Conservation (phyloP, 179 eudicot species). For the Beta macrorhiza region DNA sequence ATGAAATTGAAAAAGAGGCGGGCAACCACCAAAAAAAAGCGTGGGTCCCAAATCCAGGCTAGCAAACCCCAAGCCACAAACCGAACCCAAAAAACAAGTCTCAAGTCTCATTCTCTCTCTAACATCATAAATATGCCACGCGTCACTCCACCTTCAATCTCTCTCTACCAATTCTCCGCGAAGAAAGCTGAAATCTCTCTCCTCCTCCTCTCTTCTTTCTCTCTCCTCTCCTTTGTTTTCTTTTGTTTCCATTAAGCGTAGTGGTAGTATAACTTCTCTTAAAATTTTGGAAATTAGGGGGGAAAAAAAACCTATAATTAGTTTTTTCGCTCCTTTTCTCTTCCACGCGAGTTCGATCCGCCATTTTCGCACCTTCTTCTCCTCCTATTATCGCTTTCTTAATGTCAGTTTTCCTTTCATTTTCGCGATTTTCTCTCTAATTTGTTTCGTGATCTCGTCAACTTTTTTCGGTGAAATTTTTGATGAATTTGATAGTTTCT, state of each 20-base stretch:
- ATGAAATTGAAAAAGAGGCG: too few species aligned
- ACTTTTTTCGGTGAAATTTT: background rate
- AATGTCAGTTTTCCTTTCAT: conserved; percentile 8
- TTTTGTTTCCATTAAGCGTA: background rate
- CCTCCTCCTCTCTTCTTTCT: conserved; percentile 5
- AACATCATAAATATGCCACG: conserved; percentile 23
- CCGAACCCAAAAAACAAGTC: conserved; percentile 1
- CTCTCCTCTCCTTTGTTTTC: background rate
- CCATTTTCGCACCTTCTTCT: conserved; percentile 27
- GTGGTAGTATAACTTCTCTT: background rate
- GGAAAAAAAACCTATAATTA: background rate
- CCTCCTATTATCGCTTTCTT: background rate
- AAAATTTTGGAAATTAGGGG: background rate
- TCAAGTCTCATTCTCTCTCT: background rate
- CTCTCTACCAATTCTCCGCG: conserved; percentile 11
- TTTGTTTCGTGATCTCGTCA: background rate
- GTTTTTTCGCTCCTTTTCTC: background rate
- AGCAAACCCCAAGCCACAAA: conserved; percentile 1
- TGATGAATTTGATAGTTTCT: conserved; percentile 3
- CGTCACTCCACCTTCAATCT: background rate
- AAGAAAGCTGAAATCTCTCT: conserved; percentile 11
- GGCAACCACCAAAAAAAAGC: background rate
- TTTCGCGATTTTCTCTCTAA: background rate
- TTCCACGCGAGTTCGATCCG: conserved; percentile 16
- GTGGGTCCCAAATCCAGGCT: conserved; percentile 16